Conservation (phyloP, 805 yeast species). For the Starmera pachycereana region DNA sequence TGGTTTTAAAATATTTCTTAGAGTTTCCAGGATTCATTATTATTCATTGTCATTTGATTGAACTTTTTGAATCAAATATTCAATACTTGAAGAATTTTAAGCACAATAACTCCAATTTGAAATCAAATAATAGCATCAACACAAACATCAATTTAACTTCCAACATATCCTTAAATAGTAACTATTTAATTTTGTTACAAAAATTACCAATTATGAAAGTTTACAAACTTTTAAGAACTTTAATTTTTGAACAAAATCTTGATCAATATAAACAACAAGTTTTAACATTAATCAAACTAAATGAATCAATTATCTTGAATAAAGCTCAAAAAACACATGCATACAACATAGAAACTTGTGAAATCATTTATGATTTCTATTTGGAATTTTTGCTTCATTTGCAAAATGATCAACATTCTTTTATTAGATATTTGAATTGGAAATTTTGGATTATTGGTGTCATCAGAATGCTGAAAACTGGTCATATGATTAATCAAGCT, state of each 20-base stretch:
- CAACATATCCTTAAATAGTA: not conserved
- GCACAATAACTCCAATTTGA: constrained; percentile 1
- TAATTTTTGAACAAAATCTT: constrained; percentile 1
- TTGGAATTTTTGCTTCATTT: constrained; percentile 17
- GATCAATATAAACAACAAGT: constrained; percentile 1
- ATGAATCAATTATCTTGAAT: constrained; percentile 24
- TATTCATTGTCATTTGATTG: constrained; percentile 13
- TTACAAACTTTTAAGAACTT: constrained; percentile 4
- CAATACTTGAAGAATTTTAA: constrained; percentile 9
- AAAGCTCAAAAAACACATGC: constrained; percentile 25
- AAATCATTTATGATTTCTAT: constrained; percentile 30
- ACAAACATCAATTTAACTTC: not conserved
- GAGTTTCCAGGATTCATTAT: constrained; percentile 14
- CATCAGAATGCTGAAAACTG: constrained; percentile 49
- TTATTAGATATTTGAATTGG: constrained; percentile 43
- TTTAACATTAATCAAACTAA: constrained; percentile 1
- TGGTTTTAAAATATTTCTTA: not conserved
- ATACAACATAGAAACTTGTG: constrained; percentile 29
- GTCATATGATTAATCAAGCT: constrained; percentile 50
- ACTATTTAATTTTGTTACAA: not conserved
- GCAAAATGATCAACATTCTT: constrained; percentile 2
- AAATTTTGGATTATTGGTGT: constrained; percentile 61
- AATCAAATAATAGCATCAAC: not conserved
- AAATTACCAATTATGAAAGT: constrained; percentile 7
- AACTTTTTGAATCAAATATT: constrained; percentile 14